Base-by-base conservation (phyloP, 2,329 filamentous ascomycete species). In the Emergomyces orientalis region DNA sequence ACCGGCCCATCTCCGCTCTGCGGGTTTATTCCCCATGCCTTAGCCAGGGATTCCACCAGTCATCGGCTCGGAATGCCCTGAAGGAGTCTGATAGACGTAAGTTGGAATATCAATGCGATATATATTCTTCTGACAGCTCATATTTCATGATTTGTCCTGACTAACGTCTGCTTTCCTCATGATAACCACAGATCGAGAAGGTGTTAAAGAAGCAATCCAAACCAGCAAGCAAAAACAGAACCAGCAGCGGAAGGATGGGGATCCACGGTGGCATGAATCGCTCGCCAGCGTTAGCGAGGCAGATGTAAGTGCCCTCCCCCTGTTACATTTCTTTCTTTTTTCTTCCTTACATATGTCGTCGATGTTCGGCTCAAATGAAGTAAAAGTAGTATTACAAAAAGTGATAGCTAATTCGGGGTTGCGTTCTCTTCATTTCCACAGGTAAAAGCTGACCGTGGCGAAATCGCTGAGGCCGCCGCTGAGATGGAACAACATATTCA, bases 251-350 rank as follows among this genome's bases (percentile, higher is more conserved):
- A 78, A 80, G 68, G 76, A 82, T 47, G 89, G 89, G 65, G 82
- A 84, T 73, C 87, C 81, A 61, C 82, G 90, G 72, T 94, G 90
- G 90, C 88, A 89, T 77, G 81, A 87, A 27, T 86, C 88, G 73
- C 80, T 95, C 59, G 89, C 90, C 2, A 89, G 86, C 59, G 85
- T 90, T 75, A 89, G 87, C 75, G 90, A 95, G 79, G 88, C 89
- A 74, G 85, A 84, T 69, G 81, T 94, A 77, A 67, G 82, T 75
- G 17, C 45, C 7, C 47, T 13, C 27, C 13, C 32, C 19, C 14
- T 37, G 4, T 14, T 43, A n/a, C 5, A 9, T 43, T 43, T 47
- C 5, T 13, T 19, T 27, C 41, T 43, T 58, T 17, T 60, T 13
- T 58, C 8, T 55, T 49, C 49, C 41, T 32, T 14, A 1, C 3